Base-by-base conservation (phyloP, 345 rosid genomes). In the Moricandia arvensis region DNA sequence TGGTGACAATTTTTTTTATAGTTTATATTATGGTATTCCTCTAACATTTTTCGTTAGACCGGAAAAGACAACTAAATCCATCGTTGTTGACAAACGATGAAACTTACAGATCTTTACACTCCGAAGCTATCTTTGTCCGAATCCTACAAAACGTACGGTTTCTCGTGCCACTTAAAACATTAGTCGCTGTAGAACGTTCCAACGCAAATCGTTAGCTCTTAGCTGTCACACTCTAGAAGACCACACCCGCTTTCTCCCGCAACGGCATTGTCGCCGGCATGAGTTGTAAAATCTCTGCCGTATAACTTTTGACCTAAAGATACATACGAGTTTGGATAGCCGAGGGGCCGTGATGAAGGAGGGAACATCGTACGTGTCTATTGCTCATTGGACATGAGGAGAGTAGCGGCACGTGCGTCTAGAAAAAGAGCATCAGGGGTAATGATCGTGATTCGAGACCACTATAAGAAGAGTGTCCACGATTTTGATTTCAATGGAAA, bases 121-220 rank as follows among this genome's bases (percentile, higher is more conserved):
- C 45, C 45, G 63, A 57, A 16, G 15, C 27, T n/a, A 41, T 66
- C 77, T 47, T 67, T 55, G 35, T 37, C 29, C n/a, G 73, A 70
- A 71, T 71, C 26, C 18, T 71, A 71, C 15, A 53, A 33, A n/a
- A 17, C 38, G 34, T 75, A 71, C 30, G 13, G 63, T 9, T 9
- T 26, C 2, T 16, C 58, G 9, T 57, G 59, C n/a, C 26, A 53
- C 17, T 27, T 2, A 18, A 29, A 74, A 31, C 27, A 70, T 15
- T 60, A 26, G 33, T 30, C 26, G 41, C 4, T 1, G 30, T 60
- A 59, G 30, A 29, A 66, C 29, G 43, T 75, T 65, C 66, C 69
- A 27, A 63, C 60, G 12, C 66, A 75, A 7, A 43, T 17, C 4
- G 18, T 43, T 8, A 18, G 54, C 54, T 47, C 54, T 6, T 17